These are phyloP conservation scores for Botryotinia calthae DNA, from an alignment of 2,329 filamentous ascomycete genomes.

Conservation along the genomic window DNA sequence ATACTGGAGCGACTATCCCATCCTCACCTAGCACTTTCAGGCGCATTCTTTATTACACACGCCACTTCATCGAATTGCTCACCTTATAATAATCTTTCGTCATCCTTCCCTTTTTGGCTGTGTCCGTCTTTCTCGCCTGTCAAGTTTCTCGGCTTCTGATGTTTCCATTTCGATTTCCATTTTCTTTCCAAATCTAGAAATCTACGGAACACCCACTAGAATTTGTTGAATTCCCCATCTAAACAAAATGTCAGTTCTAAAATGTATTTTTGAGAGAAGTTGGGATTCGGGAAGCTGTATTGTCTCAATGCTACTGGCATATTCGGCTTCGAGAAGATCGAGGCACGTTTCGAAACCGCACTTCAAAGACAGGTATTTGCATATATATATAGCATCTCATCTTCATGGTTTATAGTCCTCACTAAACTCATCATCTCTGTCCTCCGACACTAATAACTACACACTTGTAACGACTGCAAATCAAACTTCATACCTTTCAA, in stretches of 20 bases:
- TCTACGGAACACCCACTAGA: background rate
- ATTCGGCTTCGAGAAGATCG: background rate
- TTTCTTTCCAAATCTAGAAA: background rate
- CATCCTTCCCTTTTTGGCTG: background rate
- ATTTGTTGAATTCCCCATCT: background rate
- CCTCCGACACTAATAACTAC: background rate
- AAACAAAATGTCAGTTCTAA: background rate
- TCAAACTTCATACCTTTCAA: background rate
- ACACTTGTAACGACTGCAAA: background rate
- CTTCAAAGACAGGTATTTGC: background rate
- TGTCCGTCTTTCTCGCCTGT: background rate
- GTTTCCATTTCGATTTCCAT: background rate
- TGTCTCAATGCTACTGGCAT: background rate
- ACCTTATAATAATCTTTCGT: background rate
- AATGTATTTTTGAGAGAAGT: background rate
- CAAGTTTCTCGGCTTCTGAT: background rate
- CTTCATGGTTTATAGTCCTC: background rate
- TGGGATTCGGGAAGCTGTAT: background rate
- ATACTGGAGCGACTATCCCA: background rate
- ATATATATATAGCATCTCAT: background rate
- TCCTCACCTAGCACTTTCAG: background rate
- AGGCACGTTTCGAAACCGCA: background rate
- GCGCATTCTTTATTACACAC: background rate
- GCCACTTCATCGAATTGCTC: background rate
- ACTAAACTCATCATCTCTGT: background rate